Evolutionary conservation across 2,329 filamentous ascomycete genomes (phyloP).

Genomic region (Alternaria gansuensis): DNA sequence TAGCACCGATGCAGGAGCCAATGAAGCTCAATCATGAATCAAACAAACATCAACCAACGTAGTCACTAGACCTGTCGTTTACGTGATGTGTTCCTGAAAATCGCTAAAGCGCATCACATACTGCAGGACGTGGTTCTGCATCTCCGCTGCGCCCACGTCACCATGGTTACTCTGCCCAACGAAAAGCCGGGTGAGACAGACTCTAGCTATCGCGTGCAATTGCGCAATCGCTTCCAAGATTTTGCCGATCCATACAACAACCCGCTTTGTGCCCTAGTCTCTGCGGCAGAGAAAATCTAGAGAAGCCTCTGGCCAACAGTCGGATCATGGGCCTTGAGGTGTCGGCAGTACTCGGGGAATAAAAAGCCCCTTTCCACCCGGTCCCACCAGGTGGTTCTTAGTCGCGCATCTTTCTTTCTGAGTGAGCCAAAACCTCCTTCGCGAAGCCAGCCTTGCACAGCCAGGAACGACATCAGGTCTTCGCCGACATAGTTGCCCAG

Average conservation of each 20-base stretch:
- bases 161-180: constrained; percentile 8
- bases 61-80: constrained; percentile 7
- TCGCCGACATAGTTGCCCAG: not conserved
- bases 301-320: constrained; percentile 22
- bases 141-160: constrained; percentile 24
- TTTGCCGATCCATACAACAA: constrained; percentile 42
- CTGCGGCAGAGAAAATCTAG: constrained; percentile 26
- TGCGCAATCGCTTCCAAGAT: constrained; percentile 51
- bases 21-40: constrained; percentile 23
- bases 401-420: constrained; percentile 16
- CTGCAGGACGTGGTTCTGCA: constrained; percentile 5
- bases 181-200: constrained; percentile 16
- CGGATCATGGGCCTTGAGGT: constrained; percentile 8
- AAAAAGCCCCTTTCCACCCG: constrained; percentile 20
- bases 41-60: constrained; percentile 12
- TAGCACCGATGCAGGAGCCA: constrained; percentile 30
- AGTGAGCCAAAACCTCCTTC: constrained; percentile 10
- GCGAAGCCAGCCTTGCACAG: constrained; percentile 11
- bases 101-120: constrained; percentile 8
- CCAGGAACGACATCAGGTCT: constrained; percentile 9
- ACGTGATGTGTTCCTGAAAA: constrained; percentile 13
- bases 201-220: constrained; percentile 48
- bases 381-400: constrained; percentile 14
- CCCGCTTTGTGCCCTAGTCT: constrained; percentile 31
- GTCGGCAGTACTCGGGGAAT: constrained; percentile 18